phyloP scores from a whole-genome alignment of 2,329 filamentous ascomycete genomes.

The Paraphaeosphaeria sporulosa region DNA sequence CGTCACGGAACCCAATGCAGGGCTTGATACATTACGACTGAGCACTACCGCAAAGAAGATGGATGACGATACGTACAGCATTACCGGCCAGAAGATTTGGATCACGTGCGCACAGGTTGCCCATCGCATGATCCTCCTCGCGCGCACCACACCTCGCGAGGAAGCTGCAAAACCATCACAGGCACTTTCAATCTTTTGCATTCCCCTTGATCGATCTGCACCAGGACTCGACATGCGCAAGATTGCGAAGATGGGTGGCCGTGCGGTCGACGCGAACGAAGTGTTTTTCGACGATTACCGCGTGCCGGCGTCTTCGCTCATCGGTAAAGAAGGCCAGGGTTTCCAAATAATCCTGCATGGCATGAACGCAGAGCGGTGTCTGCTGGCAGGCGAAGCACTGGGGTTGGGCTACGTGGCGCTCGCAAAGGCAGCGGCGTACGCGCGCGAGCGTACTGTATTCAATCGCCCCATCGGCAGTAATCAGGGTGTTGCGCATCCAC shows the following conservation, averaged over 20 bases:
- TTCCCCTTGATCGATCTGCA: slow-evolving; percentile 70
- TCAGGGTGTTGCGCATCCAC: slow-evolving; percentile 66
- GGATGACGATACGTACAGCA: slow-evolving; percentile 67
- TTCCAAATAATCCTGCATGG: slow-evolving; percentile 72
- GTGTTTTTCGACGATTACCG: slow-evolving; percentile 85
- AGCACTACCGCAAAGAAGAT: slow-evolving; percentile 67
- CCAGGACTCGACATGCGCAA: slow-evolving; percentile 71
- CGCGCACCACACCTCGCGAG: slow-evolving; percentile 75
- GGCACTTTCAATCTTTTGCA: slow-evolving; percentile 81
- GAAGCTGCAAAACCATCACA: slow-evolving; percentile 74
- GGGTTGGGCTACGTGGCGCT: slow-evolving; percentile 77
- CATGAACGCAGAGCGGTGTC: slow-evolving; percentile 59
- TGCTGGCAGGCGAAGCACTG: slow-evolving; percentile 76
- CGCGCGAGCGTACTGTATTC: slow-evolving; percentile 61
- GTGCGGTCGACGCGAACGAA: slow-evolving; percentile 84
- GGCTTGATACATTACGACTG: slow-evolving; percentile 78
- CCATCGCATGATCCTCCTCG: slow-evolving; percentile 81
- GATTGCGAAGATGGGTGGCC: slow-evolving; percentile 86
- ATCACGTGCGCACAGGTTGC: slow-evolving; percentile 86
- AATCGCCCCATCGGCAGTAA: slow-evolving; percentile 66
- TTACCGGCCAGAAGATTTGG: slow-evolving; percentile 88
- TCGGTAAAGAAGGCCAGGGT: slow-evolving; percentile 77
- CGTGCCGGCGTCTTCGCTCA: slow-evolving; percentile 68
- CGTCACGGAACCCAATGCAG: slow-evolving; percentile 78
- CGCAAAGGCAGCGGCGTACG: slow-evolving; percentile 53